Base-by-base conservation (phyloP, 2,329 filamentous ascomycete genomes). In the Xylariales sp. region DNA sequence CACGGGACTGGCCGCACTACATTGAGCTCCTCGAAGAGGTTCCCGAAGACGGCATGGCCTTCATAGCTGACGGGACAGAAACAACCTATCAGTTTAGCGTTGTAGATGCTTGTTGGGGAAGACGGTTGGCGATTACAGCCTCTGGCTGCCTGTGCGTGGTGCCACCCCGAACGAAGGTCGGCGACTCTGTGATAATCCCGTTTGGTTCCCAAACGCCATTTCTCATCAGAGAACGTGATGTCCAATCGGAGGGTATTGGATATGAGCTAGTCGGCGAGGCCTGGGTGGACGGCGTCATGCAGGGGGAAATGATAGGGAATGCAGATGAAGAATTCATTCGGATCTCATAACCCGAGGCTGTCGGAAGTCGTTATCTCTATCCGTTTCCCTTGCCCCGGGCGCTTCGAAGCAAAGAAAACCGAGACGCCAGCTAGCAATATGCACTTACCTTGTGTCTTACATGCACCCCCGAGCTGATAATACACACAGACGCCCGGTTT, bases 231-330 rank as follows among this genome's bases (percentile, higher is more conserved):
- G 10, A 55, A 55, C 30, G 10, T 2, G 10, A 45, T 23, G 53
- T 2, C 2, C 8, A 39, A 12, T 30, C 45, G 10, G n/a, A 45
- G 14, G 5, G 30, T 39, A 23, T 10, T 9, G 16, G 56, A 8
- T 62, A 68, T 45, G 61, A 67, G 43, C 49, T 69, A 1, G 36
- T 69, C 16, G 59, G 67, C 14, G 69, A 69, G 60, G 48, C 59
- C 5, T 71, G 54, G 39, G 69, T 68, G 1, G 62, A 70, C 10
- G 65, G 64, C 34, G 55, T 61, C 6, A 72, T 71, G 69, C 12
- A 67, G 36, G 63, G 67, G 53, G 65, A 70, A 50, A 64, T 61
- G 64, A 43, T 69, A 45, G 55, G 56, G 12, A 52, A 12, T 49
- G 12, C 36, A n/a, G 45, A 65, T 50, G 55, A 60, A 41, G 62